Base-by-base conservation (phyloP, 176 grass and related monocot species). In the Alloteropsis semialata region DNA sequence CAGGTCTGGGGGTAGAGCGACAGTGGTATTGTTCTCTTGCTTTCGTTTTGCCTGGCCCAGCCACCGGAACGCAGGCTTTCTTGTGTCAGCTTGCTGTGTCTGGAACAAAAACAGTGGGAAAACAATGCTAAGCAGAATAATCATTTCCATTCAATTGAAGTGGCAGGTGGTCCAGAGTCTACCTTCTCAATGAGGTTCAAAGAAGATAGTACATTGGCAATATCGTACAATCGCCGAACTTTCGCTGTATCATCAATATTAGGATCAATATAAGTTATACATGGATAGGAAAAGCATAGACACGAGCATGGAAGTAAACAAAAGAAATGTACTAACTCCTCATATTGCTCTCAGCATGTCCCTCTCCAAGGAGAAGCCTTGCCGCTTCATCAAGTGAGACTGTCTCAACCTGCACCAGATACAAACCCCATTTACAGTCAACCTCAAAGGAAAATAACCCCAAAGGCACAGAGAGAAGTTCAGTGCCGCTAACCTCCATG, bases 121-220 rank as follows among this genome's bases (percentile, higher is more conserved):
- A 77, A 43, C 0, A 12, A 69, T 5, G 19, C 7, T 85, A 39
- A 81, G 42, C 5, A 76, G 58, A 60, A 37, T 37, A 60, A 44
- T 21, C 21, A 18, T 39, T 82, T 77, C 7, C 50, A 73, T 80
- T 68, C 2, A 33, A 51, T 19, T 76, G 21, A 37, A 71, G 67
- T 15, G 9, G 6, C 48, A 44, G 72, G 43, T 1, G 4, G 33
- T 41, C 24, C 4, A 75, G 53, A 80, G 13, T 29, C 13, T 90
- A 95, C 96, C 91, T 98, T 98, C 79, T 98, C 93, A 9, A 98
- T 95, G 19, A 98, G 93, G 78, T 90, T 90, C 76, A 98, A 76
- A 50, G 96, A 95, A 44, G 92, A 95, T 42, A 98, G 73, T 17
- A 98, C 93, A 66, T 98, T 98, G 5, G 96, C 93, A 68, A 98